Evolutionary conservation across 148 eudicot genomes (phyloP).

Genomic region (Salicornia ramosissima): DNA sequence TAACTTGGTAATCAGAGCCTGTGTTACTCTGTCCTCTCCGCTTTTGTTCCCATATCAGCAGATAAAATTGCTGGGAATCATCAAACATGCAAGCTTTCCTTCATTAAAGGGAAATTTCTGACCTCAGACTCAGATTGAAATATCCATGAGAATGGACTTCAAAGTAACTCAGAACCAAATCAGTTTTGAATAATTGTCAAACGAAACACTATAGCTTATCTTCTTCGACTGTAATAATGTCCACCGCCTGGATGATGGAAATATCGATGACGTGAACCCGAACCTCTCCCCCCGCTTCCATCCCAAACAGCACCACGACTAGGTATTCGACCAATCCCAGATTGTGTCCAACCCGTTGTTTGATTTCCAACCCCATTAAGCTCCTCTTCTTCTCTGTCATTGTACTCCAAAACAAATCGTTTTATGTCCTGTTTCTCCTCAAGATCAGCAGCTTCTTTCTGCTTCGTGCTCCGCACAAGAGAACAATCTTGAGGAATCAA

Average conservation of each 20-base stretch:
- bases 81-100: not conserved
- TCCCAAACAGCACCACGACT: slow-evolving; percentile 67
- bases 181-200: not conserved
- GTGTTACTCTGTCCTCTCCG: not conserved
- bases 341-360: slow-evolving; percentile 50
- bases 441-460: slow-evolving; percentile 95
- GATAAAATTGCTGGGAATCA: not conserved
- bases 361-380: slow-evolving; percentile 51
- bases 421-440: slow-evolving; percentile 98
- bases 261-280: slow-evolving; percentile 62
- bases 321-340: slow-evolving; percentile 44
- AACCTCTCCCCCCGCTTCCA: slow-evolving; percentile 57
- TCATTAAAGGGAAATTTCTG: not conserved
- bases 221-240: slow-evolving; percentile 61
- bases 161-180: not conserved
- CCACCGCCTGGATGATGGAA: slow-evolving; percentile 71
- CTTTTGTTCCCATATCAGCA: not conserved
- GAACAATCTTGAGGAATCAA: slow-evolving; percentile 85
- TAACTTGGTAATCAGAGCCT: not conserved
- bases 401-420: slow-evolving; percentile 85
- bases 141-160: not conserved
- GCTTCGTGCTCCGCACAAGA: slow-evolving; percentile 84
- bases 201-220: slow-evolving; percentile 16
- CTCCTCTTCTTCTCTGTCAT: slow-evolving; percentile 96
- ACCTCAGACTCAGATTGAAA: not conserved